Evolutionary conservation across 208 protist species (phyloP).

Genomic region (Leishmania tropica): DNA sequence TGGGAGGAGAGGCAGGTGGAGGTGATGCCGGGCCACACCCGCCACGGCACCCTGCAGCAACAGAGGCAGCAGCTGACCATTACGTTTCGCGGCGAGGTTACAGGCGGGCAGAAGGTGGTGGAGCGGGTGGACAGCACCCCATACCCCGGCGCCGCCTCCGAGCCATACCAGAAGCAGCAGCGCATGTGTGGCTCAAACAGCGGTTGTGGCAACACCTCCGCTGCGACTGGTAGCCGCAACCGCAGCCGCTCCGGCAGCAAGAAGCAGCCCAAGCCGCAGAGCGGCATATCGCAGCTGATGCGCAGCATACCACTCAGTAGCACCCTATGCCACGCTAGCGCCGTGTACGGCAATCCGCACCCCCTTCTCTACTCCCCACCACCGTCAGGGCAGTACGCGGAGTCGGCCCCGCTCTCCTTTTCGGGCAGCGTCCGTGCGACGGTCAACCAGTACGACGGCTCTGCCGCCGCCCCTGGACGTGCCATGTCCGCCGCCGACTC

Average conservation of each 20-base stretch:
- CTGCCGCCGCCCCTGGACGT: not conserved
- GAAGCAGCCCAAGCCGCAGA: slow-evolving; percentile 6
- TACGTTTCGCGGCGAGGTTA: slow-evolving; percentile 83
- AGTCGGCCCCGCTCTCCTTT: slow-evolving; percentile 1
- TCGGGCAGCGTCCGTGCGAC: slow-evolving; percentile 5
- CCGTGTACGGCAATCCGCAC: slow-evolving; percentile 81
- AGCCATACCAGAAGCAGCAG: slow-evolving; percentile 42
- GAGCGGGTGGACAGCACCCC: slow-evolving; percentile 69
- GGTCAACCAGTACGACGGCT: not conserved
- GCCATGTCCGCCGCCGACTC: not conserved
- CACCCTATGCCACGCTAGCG: slow-evolving; percentile 56
- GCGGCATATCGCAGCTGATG: slow-evolving; percentile 43
- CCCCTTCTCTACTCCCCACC: slow-evolving; percentile 64
- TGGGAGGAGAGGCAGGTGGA: slow-evolving; percentile 46
- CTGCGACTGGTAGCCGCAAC: slow-evolving; percentile 14
- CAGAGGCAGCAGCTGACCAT: slow-evolving; percentile 78
- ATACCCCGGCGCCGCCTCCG: slow-evolving; percentile 62
- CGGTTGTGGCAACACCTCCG: slow-evolving; percentile 8
- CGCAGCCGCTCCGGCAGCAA: slow-evolving; percentile 17
- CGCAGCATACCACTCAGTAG: slow-evolving; percentile 58
- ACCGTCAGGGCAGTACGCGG: slow-evolving; percentile 10
- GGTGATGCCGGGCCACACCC: slow-evolving; percentile 43
- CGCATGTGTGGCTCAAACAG: slow-evolving; percentile 5
- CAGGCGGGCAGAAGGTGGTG: slow-evolving; percentile 56
- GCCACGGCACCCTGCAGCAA: slow-evolving; percentile 48